These are phyloP conservation scores for Fonsecaea pedrosoi DNA, from an alignment of 2,329 filamentous ascomycete species.

Conservation along the genomic window DNA sequence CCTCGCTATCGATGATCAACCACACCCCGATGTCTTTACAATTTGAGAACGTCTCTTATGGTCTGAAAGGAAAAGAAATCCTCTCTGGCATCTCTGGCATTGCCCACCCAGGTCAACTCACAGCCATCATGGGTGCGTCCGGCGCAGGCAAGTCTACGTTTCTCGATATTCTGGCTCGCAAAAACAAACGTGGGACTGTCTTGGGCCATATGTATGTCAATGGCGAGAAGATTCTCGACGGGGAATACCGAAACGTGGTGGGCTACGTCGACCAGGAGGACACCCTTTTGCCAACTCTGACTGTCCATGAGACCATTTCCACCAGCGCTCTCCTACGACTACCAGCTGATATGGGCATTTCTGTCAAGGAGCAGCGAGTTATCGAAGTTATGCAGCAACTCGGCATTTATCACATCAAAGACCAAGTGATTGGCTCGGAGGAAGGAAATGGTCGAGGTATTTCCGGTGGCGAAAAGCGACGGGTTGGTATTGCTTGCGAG, in stretches of 20 bases:
- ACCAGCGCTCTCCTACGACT: slow-evolving; percentile 90
- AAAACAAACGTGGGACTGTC: slow-evolving; percentile 87
- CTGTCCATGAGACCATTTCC: slow-evolving; percentile 96
- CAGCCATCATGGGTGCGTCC: slow-evolving; percentile 97
- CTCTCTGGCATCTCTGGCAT: slow-evolving; percentile 79
- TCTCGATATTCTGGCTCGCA: slow-evolving; percentile 91
- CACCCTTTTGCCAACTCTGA: slow-evolving; percentile 92
- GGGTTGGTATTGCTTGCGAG: slow-evolving; percentile 96
- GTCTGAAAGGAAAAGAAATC: slow-evolving; percentile 86
- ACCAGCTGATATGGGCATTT: slow-evolving; percentile 86
- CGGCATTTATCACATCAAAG: slow-evolving; percentile 90
- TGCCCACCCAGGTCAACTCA: slow-evolving; percentile 92
- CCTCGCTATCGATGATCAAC: slow-evolving; percentile 82
- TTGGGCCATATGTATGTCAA: slow-evolving; percentile 89
- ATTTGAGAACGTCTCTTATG: slow-evolving; percentile 87
- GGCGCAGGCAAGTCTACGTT: slow-evolving; percentile 98
- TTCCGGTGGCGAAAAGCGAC: slow-evolving; percentile 93
- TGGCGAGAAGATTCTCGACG: slow-evolving; percentile 83
- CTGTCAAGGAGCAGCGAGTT: slow-evolving; percentile 88
- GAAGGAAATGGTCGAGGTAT: slow-evolving; percentile 94
- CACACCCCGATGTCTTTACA: slow-evolving; percentile 89
- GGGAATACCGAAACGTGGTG: slow-evolving; percentile 87
- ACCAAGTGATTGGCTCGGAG: slow-evolving; percentile 94
- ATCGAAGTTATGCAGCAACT: slow-evolving; percentile 94
- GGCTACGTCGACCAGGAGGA: slow-evolving; percentile 99